phyloP scores from a whole-genome alignment of 2,329 filamentous ascomycete genomes.

The Alternaria ethzedia region DNA sequence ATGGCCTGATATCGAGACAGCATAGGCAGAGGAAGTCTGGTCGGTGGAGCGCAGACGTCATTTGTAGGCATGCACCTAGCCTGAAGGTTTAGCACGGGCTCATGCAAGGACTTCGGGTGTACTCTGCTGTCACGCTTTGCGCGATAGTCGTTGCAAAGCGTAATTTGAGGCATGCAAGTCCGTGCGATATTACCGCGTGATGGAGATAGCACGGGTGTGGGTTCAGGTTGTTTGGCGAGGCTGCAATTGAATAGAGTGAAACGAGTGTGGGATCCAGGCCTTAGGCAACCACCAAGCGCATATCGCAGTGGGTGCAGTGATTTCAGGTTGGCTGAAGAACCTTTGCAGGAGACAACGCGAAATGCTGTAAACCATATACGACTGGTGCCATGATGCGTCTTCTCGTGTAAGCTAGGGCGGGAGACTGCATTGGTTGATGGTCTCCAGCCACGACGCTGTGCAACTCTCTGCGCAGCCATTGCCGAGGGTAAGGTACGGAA shows the following conservation, averaged over 20 bases:
- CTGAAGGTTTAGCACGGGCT: not conserved
- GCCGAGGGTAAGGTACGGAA: not conserved
- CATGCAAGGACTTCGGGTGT: not conserved
- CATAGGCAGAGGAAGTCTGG: not conserved
- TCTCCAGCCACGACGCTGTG: not conserved
- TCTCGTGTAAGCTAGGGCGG: not conserved
- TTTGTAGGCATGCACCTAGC: not conserved
- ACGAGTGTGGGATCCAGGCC: slow-evolving; percentile 4
- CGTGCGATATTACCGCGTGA: not conserved
- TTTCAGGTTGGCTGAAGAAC: not conserved
- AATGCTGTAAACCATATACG: not conserved
- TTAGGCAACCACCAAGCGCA: not conserved
- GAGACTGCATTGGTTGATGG: slow-evolving; percentile 5
- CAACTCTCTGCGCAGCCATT: not conserved
- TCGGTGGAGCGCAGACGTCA: not conserved
- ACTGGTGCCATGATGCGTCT: not conserved
- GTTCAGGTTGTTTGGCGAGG: not conserved
- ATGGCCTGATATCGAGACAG: not conserved
- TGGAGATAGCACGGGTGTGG: not conserved
- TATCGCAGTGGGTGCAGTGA: not conserved
- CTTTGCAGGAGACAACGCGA: not conserved
- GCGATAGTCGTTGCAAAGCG: not conserved
- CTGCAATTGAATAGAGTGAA: slow-evolving; percentile 5
- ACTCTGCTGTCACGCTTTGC: not conserved
- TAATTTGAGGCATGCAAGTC: not conserved